A percentile compares a stretch with the other conserved stretches of the same genome.
phyloP scores from a whole-genome alignment of 2,329 filamentous ascomycete genomes.

The Colletotrichum viniferum region DNA sequence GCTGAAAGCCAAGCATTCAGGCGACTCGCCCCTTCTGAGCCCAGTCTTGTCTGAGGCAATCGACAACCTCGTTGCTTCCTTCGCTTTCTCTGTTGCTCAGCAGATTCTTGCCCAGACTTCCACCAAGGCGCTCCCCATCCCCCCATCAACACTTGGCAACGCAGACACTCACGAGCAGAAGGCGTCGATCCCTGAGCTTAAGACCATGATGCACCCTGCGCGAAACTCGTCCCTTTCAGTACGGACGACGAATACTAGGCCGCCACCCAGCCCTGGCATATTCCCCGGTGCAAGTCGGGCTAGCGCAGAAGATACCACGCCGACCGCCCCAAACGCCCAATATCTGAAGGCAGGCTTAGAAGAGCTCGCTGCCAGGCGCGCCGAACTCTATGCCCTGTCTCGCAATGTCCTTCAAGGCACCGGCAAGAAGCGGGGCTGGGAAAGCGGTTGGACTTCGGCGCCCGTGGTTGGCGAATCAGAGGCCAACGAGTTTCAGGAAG shows the following conservation, averaged over 20 bases:
- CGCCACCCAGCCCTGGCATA: slow-evolving; percentile 53
- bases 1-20: slow-evolving; percentile 37
- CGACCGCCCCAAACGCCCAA: slow-evolving; percentile 39
- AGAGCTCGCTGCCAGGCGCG: slow-evolving; percentile 81
- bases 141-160: slow-evolving; percentile 57
- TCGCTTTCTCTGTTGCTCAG: slow-evolving; percentile 77
- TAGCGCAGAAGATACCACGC: slow-evolving; percentile 37
- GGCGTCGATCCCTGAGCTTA: slow-evolving; percentile 67
- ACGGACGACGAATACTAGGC: slow-evolving; percentile 33
- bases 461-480: slow-evolving; percentile 51
- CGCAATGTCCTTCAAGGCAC: slow-evolving; percentile 78
- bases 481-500: slow-evolving; percentile 58
- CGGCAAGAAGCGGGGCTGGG: slow-evolving; percentile 76
- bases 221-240: slow-evolving; percentile 65
- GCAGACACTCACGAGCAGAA: slow-evolving; percentile 62
- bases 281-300: slow-evolving; percentile 54
- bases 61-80: slow-evolving; percentile 78
- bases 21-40: slow-evolving; percentile 30
- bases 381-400: slow-evolving; percentile 81
- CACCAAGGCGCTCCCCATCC: slow-evolving; percentile 70
- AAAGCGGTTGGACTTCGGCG: slow-evolving; percentile 73
- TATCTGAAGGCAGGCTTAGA: slow-evolving; percentile 72
- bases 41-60: slow-evolving; percentile 57
- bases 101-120: slow-evolving; percentile 79
- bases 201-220: slow-evolving; percentile 73